Percentiles rank a stretch among this genome's conserved stretches.
phyloP scores from a whole-genome alignment of 2,329 filamentous ascomycete species.

The Fusarium torulosum region DNA sequence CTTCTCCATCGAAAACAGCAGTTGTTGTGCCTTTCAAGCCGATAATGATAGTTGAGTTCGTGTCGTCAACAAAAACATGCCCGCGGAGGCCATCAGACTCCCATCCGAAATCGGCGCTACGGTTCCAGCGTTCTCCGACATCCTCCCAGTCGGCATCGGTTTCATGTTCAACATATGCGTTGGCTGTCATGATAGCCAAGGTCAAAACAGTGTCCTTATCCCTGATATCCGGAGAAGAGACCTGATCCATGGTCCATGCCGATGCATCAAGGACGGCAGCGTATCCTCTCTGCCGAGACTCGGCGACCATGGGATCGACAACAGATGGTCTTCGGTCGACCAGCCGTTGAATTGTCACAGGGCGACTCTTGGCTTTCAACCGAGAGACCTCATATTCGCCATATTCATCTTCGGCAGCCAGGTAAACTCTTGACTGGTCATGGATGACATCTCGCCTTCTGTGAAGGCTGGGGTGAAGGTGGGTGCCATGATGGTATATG shows the following conservation, averaged over 20 bases:
- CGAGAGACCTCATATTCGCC: slow-evolving; percentile 63
- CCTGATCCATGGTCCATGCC: slow-evolving; percentile 85
- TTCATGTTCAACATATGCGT: slow-evolving; percentile 86
- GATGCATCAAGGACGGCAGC: slow-evolving; percentile 76
- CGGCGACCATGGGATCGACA: slow-evolving; percentile 82
- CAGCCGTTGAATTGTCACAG: slow-evolving; percentile 81
- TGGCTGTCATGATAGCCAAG: slow-evolving; percentile 87
- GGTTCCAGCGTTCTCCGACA: slow-evolving; percentile 83
- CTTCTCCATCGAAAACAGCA: slow-evolving; percentile 95
- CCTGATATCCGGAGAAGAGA: slow-evolving; percentile 83
- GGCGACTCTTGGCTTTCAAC: slow-evolving; percentile 72
- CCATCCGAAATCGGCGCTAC: slow-evolving; percentile 93
- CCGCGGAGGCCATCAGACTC: slow-evolving; percentile 88
- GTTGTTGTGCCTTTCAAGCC: slow-evolving; percentile 91
- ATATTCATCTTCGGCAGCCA: slow-evolving; percentile 70
- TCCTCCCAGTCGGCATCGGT: slow-evolving; percentile 84
- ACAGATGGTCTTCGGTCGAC: slow-evolving; percentile 80
- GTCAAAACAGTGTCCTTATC: slow-evolving; percentile 87
- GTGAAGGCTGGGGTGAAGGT: slow-evolving; percentile 82
- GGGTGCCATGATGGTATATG: slow-evolving; percentile 91
- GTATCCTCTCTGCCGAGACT: slow-evolving; percentile 76
- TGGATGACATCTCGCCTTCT: slow-evolving; percentile 77
- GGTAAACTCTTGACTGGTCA: slow-evolving; percentile 67
- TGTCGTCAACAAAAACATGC: slow-evolving; percentile 90
- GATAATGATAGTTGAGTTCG: slow-evolving; percentile 88